Base-by-base conservation (phyloP, 768 basidiomycete genomes). In the Cystobasidium tubakii region DNA sequence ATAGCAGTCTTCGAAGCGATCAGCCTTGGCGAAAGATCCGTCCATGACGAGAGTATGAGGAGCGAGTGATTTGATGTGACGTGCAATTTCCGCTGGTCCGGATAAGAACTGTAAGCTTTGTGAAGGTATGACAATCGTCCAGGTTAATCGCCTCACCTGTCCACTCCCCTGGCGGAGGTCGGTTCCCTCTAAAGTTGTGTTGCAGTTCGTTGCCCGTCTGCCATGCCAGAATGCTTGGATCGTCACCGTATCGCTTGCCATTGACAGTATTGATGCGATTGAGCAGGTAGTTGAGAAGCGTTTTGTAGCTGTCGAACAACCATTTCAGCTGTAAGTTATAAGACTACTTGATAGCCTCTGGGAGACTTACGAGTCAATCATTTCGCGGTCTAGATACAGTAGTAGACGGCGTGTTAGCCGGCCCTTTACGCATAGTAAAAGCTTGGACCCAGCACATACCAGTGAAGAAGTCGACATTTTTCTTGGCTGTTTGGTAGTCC, bases 121-220 rank as follows among this genome's bases (percentile, higher is more conserved):
- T n/a, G n/a, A n/a, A n/a, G n/a, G n/a, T n/a, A n/a, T n/a, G n/a
- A n/a, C n/a, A n/a, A n/a, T n/a, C n/a, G n/a, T n/a, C n/a, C n/a
- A n/a, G n/a, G n/a, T n/a, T n/a, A n/a, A n/a, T n/a, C n/a, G 19
- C 43, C 36, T 74, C 66, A 60, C 76, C 70, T 3, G 79, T 79
- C 79, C 79, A 79, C 0, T 67, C 70, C 0, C 75, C 66, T 0
- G 78, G 78, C 4, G 79, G 77, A 1, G 79, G 78, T 0, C 75
- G 44, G 44, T 74, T 65, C 4, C 77, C 76, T 19, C 46, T 62
- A 23, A 66, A 63, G 29, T 66, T 42, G 23, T 65, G 43, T 66
- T 78, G 77, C 74, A 79, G 70, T 46, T 78, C 77, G 73, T 78
- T 79, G 1, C 79, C 77, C 0, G 79, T 80, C 53, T 80, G 78